Percentiles rank a stretch among this genome's conserved stretches.
Conservation (phyloP, 805 yeast species). For the Metschnikowia henanensis region DNA sequence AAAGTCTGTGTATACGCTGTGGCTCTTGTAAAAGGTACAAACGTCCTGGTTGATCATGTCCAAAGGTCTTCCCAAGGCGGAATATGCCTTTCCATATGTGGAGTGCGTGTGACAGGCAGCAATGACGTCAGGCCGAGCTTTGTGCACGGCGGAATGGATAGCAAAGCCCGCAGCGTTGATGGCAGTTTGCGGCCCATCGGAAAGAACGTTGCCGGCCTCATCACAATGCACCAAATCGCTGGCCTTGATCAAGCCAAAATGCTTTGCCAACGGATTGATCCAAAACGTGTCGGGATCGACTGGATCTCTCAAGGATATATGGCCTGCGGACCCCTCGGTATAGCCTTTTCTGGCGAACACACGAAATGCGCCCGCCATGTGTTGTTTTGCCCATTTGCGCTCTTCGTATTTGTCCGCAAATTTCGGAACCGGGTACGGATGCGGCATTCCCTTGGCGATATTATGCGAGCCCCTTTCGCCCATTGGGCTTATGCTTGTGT, state of each 20-base stretch:
- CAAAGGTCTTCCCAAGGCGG: slow-evolving; percentile 9
- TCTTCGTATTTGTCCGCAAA: slow-evolving; percentile 7
- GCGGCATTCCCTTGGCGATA: slow-evolving; percentile 11
- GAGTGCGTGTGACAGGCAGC: slow-evolving; percentile 17
- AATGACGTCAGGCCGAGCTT: slow-evolving; percentile 12
- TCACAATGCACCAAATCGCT: slow-evolving; percentile 12
- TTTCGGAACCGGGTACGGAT: slow-evolving; percentile 10
- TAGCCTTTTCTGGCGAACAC: slow-evolving; percentile 14
- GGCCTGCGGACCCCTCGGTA: slow-evolving; percentile 15
- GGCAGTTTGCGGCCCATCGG: slow-evolving; percentile 13
- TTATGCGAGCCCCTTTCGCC: too few relatives aligned
- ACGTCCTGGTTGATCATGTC: slow-evolving; percentile 15
- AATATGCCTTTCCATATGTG: slow-evolving; percentile 11
- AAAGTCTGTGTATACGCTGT: slow-evolving; percentile 9
- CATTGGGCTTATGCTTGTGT: too few relatives aligned
- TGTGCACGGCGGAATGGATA: slow-evolving; percentile 11
- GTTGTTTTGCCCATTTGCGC: slow-evolving; percentile 11
- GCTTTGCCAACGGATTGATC: slow-evolving; percentile 14
- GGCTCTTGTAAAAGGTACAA: slow-evolving; percentile 11
- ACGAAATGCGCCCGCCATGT: slow-evolving; percentile 10
- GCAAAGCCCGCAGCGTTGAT: slow-evolving; percentile 16
- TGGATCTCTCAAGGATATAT: slow-evolving; percentile 14
- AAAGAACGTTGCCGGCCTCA: slow-evolving; percentile 6
- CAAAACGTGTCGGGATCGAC: slow-evolving; percentile 15
- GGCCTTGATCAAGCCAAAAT: slow-evolving; percentile 12